Evolutionary conservation across 306 rosid genomes (phyloP), one percentile per base, ranked within the genome.

Genomic region (Abrus pulchellus): DNA sequence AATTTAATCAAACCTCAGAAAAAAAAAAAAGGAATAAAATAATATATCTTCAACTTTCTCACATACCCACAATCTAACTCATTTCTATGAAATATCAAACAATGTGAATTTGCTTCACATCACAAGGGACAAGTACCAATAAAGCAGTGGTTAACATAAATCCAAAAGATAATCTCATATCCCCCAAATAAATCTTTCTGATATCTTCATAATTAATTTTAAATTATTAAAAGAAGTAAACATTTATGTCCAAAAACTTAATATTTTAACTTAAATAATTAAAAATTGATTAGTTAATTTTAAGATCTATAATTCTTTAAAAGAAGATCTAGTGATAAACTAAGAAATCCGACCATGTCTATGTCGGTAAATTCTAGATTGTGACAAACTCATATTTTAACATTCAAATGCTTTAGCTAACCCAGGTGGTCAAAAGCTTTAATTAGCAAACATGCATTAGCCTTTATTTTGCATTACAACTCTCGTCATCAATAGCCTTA

Each of bases 401-500:
- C 33, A 55, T 72, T 68, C 47, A 45, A 40, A 78, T 0, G n/a
- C 2, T 49, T 59, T n/a, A 13, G 48, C 38, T 48, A 64, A 44
- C n/a, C 59, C 1, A 9, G 8, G n/a, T 76, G 38, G 49, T 40
- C 80, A 72, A 72, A 63, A 67, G 10, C 55, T 29, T 33, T 81
- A 65, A 49, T 65, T 66, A 41, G 52, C 6, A 14, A n/a, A 14
- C 50, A 40, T 3, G 54, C 53, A 67, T 50, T 54, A 4, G 60
- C 7, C 43, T 54, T 52, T 41, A 27, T 3, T 79, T 65, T 79
- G 47, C 4, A 70, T 65, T 79, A 38, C 4, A 70, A 54, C 27
- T 55, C 13, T 56, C 14, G 6, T 50, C 44, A 82, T 79, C 84
- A 82, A 85, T 34, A 74, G 43, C 71, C 50, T 54, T 7, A 52